Base-by-base conservation (phyloP, 139 green algal genomes). In the Auxenochlorella protothecoides region DNA sequence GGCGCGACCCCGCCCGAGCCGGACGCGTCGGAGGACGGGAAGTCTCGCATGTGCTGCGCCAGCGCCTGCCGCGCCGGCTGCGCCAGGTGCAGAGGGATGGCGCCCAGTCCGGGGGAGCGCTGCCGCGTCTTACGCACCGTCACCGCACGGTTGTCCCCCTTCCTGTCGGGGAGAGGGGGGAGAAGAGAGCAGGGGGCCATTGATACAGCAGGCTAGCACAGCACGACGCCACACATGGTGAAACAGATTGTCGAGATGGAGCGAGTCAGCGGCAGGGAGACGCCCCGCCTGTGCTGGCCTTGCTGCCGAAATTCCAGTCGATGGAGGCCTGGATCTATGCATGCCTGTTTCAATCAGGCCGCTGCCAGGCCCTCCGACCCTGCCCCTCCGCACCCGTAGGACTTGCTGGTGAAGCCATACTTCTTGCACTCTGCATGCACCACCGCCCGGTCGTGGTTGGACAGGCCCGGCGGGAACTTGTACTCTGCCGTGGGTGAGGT, bases 371-470 rank as follows among this genome's bases (percentile, higher is more conserved):
- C 27, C 27, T 44, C 27, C 27, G 27, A 44, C 27, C 27, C 27
- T 44, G 1, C 27, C 14, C 27, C 7, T 53, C 27, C 76, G 59
- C 61, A 85, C 79, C 83, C 84, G 51, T 83, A 62, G 55, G 72
- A 82, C 57, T 86, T 89, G 60, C 77, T 86, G 10, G 53, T 70
- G 60, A 89, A 85, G 57, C 87, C 87, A 53, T 84, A 85, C 64
- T 89, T 89, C 59, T 79, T 84, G 71, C 84, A 89, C 54, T 89
- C 75, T 16, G 65, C 60, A 65, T 93, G 88, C 55, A 93, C 81
- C 63, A 93, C 75, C 0, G 88, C 88, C 8, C 88, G 79, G 64
- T 93, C 86, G 57, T 91, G 81, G 56, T 93, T 93, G 71, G 63
- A 86, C 54, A 93, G 71, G 51, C 63, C 73, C 2, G 79, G 72